These are phyloP conservation scores for Deuterostichococcus epilithicus DNA, from an alignment of 139 green algal genomes.

Conservation along the genomic window DNA sequence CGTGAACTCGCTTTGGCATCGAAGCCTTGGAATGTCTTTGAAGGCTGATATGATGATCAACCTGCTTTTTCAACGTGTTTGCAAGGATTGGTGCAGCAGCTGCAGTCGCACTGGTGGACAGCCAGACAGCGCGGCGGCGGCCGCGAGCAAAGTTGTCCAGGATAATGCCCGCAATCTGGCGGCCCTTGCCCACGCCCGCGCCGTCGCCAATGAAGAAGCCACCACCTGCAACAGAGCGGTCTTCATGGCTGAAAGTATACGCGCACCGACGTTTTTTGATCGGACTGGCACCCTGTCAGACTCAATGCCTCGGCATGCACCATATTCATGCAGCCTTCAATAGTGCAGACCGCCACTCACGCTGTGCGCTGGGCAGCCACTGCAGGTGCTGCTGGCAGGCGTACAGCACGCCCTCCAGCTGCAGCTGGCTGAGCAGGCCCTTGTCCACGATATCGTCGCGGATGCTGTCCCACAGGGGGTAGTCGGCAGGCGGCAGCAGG, in stretches of 20 bases:
- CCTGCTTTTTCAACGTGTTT: no score
- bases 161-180: constrained; percentile 75
- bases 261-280: no score
- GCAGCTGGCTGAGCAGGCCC: constrained; percentile 75
- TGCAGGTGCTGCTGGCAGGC: constrained; percentile 76
- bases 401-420: constrained; percentile 84
- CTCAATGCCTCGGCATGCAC: no score
- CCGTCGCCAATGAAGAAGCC: constrained; percentile 83
- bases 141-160: constrained; percentile 80
- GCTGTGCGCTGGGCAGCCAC: constrained; percentile 61
- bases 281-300: no score
- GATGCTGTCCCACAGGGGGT: constrained; percentile 66
- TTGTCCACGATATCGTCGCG: constrained; percentile 39
- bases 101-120: constrained; percentile 62
- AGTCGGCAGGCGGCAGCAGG: constrained; percentile 53
- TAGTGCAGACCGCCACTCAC: constrained; percentile 15
- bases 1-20: no score
- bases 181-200: constrained; percentile 82
- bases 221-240: constrained; percentile 25
- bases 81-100: not conserved
- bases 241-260: no score
- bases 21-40: no score
- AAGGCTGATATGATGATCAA: no score
- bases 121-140: constrained; percentile 46
- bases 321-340: no score